Evolutionary conservation across 805 yeast genomes (phyloP).

Genomic region (Scheffersomyces lignosus): DNA sequence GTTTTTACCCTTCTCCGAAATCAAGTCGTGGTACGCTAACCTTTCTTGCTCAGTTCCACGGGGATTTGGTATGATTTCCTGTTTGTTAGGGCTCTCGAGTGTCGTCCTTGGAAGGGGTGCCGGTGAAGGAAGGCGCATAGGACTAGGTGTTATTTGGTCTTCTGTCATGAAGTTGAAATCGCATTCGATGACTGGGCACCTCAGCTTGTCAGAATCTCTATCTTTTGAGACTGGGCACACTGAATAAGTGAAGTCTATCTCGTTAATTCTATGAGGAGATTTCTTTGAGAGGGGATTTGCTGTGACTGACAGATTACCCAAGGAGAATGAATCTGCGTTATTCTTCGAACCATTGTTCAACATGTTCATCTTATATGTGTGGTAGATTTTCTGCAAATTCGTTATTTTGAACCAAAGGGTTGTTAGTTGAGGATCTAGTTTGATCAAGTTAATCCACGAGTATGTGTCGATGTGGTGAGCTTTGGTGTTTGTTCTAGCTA

Average conservation of each 20-base stretch:
- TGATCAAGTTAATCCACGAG: slow-evolving; percentile 41
- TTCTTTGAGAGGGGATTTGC: slow-evolving; percentile 8
- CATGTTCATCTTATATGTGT: slow-evolving; percentile 31
- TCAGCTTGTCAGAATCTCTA: slow-evolving; percentile 3
- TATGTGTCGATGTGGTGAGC: slow-evolving; percentile 22
- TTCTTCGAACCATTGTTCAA: slow-evolving; percentile 9
- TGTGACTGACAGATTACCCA: not conserved
- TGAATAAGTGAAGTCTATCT: slow-evolving; percentile 25
- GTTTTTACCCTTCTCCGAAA: slow-evolving; percentile 4
- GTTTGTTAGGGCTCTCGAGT: too few relatives aligned
- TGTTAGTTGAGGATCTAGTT: slow-evolving; percentile 41
- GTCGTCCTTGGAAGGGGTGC: too few relatives aligned
- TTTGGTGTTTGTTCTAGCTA: slow-evolving; percentile 1
- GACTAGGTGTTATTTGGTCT: slow-evolving; percentile 8
- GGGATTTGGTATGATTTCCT: not conserved
- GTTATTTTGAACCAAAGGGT: slow-evolving; percentile 42
- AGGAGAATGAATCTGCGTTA: slow-evolving; percentile 1
- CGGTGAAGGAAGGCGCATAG: too few relatives aligned
- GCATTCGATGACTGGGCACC: slow-evolving; percentile 43
- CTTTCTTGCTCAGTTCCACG: not conserved
- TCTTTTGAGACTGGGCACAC: slow-evolving; percentile 1
- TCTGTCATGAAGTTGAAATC: slow-evolving; percentile 39
- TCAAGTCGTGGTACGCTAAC: slow-evolving; percentile 1
- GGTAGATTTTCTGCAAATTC: slow-evolving; percentile 40
- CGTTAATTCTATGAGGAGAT: slow-evolving; percentile 16